phyloP scores from a whole-genome alignment of 2,329 filamentous ascomycete genomes.

The Botrytis cinerea region DNA sequence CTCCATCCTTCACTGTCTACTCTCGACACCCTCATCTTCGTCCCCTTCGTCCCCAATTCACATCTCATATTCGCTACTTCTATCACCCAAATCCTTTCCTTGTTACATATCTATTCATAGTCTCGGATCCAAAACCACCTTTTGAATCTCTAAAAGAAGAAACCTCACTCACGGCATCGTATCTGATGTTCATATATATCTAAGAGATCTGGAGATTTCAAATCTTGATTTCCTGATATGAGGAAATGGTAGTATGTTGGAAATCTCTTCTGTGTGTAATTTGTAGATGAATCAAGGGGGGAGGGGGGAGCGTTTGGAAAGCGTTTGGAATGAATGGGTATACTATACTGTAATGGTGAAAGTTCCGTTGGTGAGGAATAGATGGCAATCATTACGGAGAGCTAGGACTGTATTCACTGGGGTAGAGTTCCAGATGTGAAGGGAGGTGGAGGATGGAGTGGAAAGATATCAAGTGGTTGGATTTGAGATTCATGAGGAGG shows the following conservation, averaged over 20 bases:
- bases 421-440: too few species aligned
- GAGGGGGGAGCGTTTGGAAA: too few species aligned
- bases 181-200: background rate
- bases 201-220: background rate
- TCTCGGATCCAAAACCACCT: background rate
- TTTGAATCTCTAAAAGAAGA: accelerated
- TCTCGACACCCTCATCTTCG: background rate
- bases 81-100: background rate
- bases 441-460: background rate
- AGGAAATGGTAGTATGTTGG: background rate
- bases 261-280: background rate
- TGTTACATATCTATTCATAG: accelerated
- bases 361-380: background rate
- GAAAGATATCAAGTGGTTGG: background rate
- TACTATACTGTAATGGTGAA: too few species aligned
- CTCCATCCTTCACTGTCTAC: too few species aligned
- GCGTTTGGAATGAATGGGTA: too few species aligned
- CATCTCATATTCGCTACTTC: background rate
- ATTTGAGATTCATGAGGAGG: background rate
- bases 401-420: too few species aligned
- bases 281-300: too few species aligned
- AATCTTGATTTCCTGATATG: background rate
- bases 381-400: background rate
- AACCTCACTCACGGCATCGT: background rate
- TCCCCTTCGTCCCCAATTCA: background rate